These are phyloP conservation scores for Schizochytrium sp. DNA, from an alignment of 108 stramenopile genomes.

Conservation along the genomic window DNA sequence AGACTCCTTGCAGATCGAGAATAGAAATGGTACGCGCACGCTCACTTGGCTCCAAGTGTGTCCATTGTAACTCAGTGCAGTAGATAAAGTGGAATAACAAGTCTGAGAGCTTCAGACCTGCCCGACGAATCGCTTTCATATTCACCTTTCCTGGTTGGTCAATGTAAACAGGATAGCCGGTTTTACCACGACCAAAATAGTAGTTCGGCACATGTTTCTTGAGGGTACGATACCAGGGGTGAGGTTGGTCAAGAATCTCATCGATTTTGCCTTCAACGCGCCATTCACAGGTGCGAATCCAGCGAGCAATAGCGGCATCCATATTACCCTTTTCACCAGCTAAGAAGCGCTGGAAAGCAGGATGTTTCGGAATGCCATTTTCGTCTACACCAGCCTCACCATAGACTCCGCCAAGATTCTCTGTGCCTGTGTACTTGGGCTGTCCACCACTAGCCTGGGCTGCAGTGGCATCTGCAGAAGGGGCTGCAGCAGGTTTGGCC, in stretches of 20 bases:
- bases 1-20: conserved; percentile 82
- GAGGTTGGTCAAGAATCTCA: conserved; percentile 73
- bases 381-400: conserved; percentile 40
- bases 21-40: conserved; percentile 75
- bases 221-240: conserved; percentile 77
- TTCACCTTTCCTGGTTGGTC: conserved; percentile 82
- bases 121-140: conserved; percentile 73
- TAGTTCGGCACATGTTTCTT: conserved; percentile 82
- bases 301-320: conserved; percentile 77
- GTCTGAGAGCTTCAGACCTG: conserved; percentile 72
- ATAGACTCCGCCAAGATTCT: conserved; percentile 8
- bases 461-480: too few species aligned
- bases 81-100: conserved; percentile 82
- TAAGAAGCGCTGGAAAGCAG: conserved; percentile 73
- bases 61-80: conserved; percentile 83
- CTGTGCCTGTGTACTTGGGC: conserved; percentile 41
- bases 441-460: neutral
- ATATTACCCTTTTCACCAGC: conserved; percentile 81
- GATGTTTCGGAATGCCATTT: conserved; percentile 47
- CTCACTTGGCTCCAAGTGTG: conserved; percentile 77
- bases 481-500: neutral
- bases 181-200: conserved; percentile 77
- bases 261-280: conserved; percentile 79
- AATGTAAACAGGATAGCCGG: conserved; percentile 79
- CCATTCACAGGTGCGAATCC: conserved; percentile 79